phyloP scores from a whole-genome alignment of 169 alveolate species.

The Besnoitia besnoiti region DNA sequence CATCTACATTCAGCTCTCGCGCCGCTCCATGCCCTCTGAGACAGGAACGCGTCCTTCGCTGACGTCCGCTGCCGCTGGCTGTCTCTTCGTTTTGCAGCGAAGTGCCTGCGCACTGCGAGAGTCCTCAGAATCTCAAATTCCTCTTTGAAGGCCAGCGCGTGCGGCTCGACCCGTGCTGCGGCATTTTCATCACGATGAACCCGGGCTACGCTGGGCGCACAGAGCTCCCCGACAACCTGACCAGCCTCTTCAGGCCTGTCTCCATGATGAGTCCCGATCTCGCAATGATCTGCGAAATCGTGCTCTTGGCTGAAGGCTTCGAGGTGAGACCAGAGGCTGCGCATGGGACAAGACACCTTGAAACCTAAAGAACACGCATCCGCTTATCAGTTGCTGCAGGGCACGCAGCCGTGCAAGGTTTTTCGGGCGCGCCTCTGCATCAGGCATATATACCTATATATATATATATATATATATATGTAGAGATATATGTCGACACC shows the following conservation, averaged over 20 bases:
- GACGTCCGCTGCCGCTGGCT: too few relatives aligned
- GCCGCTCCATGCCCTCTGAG: too few relatives aligned
- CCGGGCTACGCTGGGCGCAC: slow-evolving; percentile 96
- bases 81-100: slow-evolving; percentile 57
- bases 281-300: slow-evolving; percentile 94
- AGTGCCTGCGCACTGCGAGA: slow-evolving; percentile 67
- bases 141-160: slow-evolving; percentile 92
- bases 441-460: background rate
- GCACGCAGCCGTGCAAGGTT: too few relatives aligned
- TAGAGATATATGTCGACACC: background rate
- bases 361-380: background rate
- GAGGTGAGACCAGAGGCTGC: slow-evolving; percentile 71
- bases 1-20: too few relatives aligned
- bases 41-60: too few relatives aligned
- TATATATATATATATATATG: too few relatives aligned
- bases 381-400: too few relatives aligned
- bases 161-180: slow-evolving; percentile 93
- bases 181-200: slow-evolving; percentile 96
- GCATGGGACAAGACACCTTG: background rate
- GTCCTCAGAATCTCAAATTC: slow-evolving; percentile 80
- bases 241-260: slow-evolving; percentile 95
- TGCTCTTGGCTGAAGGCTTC: slow-evolving; percentile 97
- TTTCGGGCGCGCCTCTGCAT: too few relatives aligned
- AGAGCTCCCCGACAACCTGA: slow-evolving; percentile 96
- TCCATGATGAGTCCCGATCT: slow-evolving; percentile 97